Conservation (phyloP, 805 yeast species). For the Saturnispora mendoncae region DNA sequence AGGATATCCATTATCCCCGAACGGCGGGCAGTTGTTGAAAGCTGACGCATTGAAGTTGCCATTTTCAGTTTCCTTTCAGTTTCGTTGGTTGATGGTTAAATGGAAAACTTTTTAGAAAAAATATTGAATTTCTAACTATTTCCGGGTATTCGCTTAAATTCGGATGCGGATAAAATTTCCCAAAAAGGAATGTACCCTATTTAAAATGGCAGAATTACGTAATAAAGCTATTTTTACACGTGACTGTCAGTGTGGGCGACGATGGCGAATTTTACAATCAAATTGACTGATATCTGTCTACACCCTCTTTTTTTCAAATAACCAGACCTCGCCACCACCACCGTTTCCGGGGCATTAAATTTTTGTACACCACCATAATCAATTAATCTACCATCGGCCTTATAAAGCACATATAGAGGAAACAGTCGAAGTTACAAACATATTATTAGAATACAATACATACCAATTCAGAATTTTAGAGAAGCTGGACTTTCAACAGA, state of each 20-base stretch:
- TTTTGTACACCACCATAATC: no score
- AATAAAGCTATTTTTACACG: neutral
- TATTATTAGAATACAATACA: neutral
- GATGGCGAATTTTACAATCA: neutral
- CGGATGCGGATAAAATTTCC: neutral
- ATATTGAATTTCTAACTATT: neutral
- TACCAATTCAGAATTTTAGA: neutral
- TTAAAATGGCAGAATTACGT: neutral
- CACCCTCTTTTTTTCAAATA: neutral
- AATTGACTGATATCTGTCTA: neutral
- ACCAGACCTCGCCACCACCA: no score
- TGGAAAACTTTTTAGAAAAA: neutral
- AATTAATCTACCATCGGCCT: no score
- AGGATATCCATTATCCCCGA: slow-evolving; percentile 9
- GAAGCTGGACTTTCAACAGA: neutral
- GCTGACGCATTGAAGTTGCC: slow-evolving; percentile 3
- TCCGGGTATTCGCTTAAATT: neutral
- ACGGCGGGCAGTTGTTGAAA: slow-evolving; percentile 7
- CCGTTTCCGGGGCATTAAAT: no score
- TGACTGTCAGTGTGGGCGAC: neutral
- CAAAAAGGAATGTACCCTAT: neutral
- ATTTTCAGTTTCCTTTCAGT: neutral
- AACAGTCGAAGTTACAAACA: neutral
- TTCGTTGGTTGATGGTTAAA: neutral
- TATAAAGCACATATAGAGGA: neutral